A percentile compares a stretch with the other conserved stretches of the same genome.
Evolutionary conservation across 108 stramenopile genomes (phyloP).

Genomic region (Pseudonitzschia multiseries): DNA sequence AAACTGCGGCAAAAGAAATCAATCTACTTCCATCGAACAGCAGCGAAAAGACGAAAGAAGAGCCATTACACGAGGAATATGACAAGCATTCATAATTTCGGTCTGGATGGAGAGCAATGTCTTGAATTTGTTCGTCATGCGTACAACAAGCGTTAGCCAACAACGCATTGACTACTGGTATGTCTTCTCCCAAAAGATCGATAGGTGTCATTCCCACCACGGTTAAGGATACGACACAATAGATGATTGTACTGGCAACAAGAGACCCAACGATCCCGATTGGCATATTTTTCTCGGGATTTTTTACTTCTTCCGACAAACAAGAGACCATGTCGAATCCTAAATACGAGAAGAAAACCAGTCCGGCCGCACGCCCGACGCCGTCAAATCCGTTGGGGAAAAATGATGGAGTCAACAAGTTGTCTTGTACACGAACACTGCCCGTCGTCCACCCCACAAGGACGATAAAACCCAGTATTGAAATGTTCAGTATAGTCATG

Average conservation of each 20-base stretch:
- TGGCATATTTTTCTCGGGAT: constrained; percentile 62
- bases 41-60: constrained; percentile 20
- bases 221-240: constrained; percentile 40
- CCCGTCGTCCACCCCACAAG: constrained; percentile 39
- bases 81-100: constrained; percentile 33
- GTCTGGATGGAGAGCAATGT: constrained; percentile 8
- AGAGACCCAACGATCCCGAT: constrained; percentile 60
- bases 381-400: constrained; percentile 50
- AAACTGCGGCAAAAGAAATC: constrained; percentile 54
- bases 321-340: constrained; percentile 58
- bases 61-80: constrained; percentile 22
- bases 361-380: constrained; percentile 46
- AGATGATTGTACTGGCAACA: constrained; percentile 40
- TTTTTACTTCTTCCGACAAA: constrained; percentile 59
- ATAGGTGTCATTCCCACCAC: constrained; percentile 58
- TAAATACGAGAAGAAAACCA: constrained; percentile 48
- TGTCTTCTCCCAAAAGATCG: constrained; percentile 37
- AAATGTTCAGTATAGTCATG: constrained; percentile 53
- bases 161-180: constrained; percentile 53
- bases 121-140: constrained; percentile 25
- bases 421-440: constrained; percentile 20
- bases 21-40: constrained; percentile 37
- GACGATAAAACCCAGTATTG: constrained; percentile 43
- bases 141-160: constrained; percentile 57
- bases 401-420: constrained; percentile 38